phyloP scores from a whole-genome alignment of 768 basidiomycete genomes.

The Russula dissimulans region DNA sequence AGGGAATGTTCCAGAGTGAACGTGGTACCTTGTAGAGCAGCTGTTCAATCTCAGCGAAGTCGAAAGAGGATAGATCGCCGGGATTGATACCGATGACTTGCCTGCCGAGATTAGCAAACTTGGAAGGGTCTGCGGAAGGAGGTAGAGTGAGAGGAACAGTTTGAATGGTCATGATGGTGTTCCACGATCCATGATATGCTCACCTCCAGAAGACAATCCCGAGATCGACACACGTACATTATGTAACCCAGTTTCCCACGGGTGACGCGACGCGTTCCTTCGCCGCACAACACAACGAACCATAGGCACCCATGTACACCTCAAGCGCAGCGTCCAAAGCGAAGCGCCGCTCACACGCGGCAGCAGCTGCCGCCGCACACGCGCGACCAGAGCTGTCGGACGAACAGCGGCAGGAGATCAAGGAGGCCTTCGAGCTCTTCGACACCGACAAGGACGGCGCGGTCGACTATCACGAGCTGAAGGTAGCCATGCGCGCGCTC shows the following conservation, averaged over 20 bases:
- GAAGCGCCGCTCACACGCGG: slow-evolving; percentile 34
- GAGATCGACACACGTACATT: not conserved
- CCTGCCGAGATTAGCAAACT: slow-evolving; percentile 65
- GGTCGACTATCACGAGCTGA: slow-evolving; percentile 97
- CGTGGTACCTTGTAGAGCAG: slow-evolving; percentile 65
- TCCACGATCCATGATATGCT: slow-evolving; percentile 43
- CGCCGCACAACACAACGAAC: not conserved
- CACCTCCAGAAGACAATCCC: too few species aligned
- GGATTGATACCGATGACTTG: slow-evolving; percentile 70
- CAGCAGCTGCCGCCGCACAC: slow-evolving; percentile 39
- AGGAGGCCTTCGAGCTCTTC: slow-evolving; percentile 98
- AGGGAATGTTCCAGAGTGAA: not conserved
- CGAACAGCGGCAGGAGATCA: slow-evolving; percentile 91
- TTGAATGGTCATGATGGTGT: slow-evolving; percentile 61
- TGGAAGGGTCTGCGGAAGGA: slow-evolving; percentile 54
- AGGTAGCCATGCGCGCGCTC: slow-evolving; percentile 96
- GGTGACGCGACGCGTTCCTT: not conserved
- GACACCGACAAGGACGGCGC: slow-evolving; percentile 97
- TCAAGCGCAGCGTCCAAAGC: slow-evolving; percentile 62
- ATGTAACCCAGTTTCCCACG: not conserved
- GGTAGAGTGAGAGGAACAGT: slow-evolving; percentile 60
- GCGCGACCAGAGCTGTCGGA: slow-evolving; percentile 76
- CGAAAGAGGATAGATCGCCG: slow-evolving; percentile 44
- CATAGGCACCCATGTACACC: slow-evolving; percentile 36
- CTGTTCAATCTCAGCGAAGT: slow-evolving; percentile 59